Conservation (phyloP, 2,329 filamentous ascomycete genomes). For the Penicillium crustosum region DNA sequence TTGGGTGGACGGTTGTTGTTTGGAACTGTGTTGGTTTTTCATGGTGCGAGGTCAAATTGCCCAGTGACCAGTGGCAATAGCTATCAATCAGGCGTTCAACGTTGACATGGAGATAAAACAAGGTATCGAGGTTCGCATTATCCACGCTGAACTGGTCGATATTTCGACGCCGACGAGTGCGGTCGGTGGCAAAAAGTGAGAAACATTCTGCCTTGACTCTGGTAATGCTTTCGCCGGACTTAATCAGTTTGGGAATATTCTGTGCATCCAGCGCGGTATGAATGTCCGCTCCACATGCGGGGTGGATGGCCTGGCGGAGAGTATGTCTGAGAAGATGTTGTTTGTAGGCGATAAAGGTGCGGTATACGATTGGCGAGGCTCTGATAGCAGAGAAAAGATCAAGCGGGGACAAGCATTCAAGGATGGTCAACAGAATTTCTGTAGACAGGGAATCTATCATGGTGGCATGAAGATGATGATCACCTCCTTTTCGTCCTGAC, state of each 20-base stretch:
- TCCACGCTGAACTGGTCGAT: not conserved
- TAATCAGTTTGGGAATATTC: not conserved
- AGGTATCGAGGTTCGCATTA: not conserved
- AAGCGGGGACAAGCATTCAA: not conserved
- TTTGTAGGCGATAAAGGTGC: not conserved
- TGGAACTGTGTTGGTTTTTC: not conserved
- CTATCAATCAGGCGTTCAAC: constrained; percentile 1
- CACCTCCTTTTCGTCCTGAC: not conserved
- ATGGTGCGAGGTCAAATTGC: not conserved
- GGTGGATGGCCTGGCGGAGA: not conserved
- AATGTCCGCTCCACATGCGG: not conserved
- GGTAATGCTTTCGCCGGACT: not conserved
- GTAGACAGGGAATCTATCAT: not conserved
- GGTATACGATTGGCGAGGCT: not conserved
- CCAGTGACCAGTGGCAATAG: constrained; percentile 1
- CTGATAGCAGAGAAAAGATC: not conserved
- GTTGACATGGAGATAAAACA: not conserved
- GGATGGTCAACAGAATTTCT: not conserved
- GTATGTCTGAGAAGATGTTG: not conserved
- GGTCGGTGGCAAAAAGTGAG: not conserved
- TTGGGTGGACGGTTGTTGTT: not conserved
- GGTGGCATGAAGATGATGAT: not conserved
- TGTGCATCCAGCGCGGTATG: not conserved
- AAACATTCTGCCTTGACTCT: constrained; percentile 1
- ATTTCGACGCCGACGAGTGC: not conserved